These are phyloP conservation scores for Citrus unshiu DNA, from an alignment of 345 rosid genomes.

Conservation along the genomic window DNA sequence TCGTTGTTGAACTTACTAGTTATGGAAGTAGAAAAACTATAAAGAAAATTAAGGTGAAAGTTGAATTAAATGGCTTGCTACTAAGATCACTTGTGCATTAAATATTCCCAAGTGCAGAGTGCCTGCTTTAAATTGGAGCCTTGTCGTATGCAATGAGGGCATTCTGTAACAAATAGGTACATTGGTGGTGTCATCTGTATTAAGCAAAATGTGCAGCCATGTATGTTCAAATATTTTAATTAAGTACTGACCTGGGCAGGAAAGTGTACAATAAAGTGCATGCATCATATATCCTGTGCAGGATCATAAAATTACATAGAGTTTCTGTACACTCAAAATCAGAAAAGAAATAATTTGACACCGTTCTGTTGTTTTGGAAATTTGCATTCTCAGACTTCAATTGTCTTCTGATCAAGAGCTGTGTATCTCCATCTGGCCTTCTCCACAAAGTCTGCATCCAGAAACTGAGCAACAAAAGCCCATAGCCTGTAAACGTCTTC, in stretches of 20 bases:
- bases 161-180: background rate
- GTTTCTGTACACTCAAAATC: background rate
- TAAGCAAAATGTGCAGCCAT: background rate
- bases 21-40: background rate
- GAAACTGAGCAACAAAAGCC: constrained; percentile 78
- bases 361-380: background rate
- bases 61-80: too few species aligned
- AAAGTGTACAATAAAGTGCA: background rate
- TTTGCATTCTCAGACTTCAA: constrained; percentile 44
- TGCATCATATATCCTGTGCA: too few species aligned
- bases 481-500: constrained; percentile 80
- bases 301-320: constrained; percentile 2
- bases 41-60: too few species aligned
- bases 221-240: background rate
- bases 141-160: background rate
- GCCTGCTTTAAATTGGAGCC: background rate
- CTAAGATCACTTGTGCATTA: too few species aligned
- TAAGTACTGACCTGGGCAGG: constrained; percentile 1
- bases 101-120: background rate
- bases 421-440: constrained; percentile 76
- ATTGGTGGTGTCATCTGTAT: background rate
- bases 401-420: constrained; percentile 55
- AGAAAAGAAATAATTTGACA: background rate
- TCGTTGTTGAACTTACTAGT: background rate
- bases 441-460: constrained; percentile 89